Conservation (phyloP, 1,284 basidiomycete genomes). For the Fistulinella cinereoalba region DNA sequence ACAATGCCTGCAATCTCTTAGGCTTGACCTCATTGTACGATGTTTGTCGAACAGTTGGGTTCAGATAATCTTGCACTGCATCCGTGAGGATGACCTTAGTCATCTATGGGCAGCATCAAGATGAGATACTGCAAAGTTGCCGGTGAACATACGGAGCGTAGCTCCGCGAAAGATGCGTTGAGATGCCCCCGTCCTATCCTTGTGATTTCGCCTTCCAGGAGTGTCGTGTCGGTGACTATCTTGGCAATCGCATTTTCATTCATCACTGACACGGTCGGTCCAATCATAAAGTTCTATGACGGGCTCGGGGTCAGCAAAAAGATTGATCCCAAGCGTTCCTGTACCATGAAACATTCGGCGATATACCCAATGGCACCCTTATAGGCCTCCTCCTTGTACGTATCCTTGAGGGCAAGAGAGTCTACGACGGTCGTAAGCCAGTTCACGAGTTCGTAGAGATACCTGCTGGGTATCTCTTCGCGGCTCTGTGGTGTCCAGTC, state of each 20-base stretch:
- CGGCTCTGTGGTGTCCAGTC: slow-evolving; percentile 79
- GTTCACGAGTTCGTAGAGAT: slow-evolving; percentile 92
- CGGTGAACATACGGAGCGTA: slow-evolving; percentile 64
- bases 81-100: slow-evolving; percentile 74
- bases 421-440: slow-evolving; percentile 98
- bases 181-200: slow-evolving; percentile 70
- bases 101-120: slow-evolving; percentile 50
- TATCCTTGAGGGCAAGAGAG: slow-evolving; percentile 81
- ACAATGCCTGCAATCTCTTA: slow-evolving; percentile 69
- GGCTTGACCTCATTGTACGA: slow-evolving; percentile 74
- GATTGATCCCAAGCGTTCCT: neutral
- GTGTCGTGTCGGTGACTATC: slow-evolving; percentile 78
- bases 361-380: slow-evolving; percentile 83
- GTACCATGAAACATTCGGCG: slow-evolving; percentile 82
- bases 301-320: slow-evolving; percentile 5
- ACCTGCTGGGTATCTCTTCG: slow-evolving; percentile 82
- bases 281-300: slow-evolving; percentile 71
- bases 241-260: slow-evolving; percentile 89
- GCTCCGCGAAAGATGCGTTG: slow-evolving; percentile 74
- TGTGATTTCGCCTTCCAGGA: slow-evolving; percentile 80
- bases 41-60: slow-evolving; percentile 68
- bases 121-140: neutral
- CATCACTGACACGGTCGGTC: slow-evolving; percentile 73
- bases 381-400: slow-evolving; percentile 87
- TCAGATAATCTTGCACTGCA: slow-evolving; percentile 76